Base-by-base conservation (phyloP, 2,329 filamentous ascomycete species). In the Aspergillus thermomutatus region DNA sequence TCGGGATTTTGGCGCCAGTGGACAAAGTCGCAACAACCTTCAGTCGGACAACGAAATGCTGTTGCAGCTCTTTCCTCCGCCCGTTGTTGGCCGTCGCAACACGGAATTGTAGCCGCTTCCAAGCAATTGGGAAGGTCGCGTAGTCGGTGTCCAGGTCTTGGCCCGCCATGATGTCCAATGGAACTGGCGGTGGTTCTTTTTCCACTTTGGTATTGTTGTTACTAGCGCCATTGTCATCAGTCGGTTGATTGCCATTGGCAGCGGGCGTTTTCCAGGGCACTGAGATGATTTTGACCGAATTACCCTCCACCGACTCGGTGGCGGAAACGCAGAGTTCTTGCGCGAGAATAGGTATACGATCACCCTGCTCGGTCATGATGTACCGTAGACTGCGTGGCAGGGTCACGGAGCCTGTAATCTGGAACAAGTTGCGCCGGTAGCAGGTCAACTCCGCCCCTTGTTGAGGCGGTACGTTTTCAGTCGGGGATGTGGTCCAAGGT, bases 201-300 rank as follows among this genome's bases (percentile, higher is more conserved):
- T 97, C 93, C 0, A 80, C 77, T 70, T 87, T 88, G 61, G 86
- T 83, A 1, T 57, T 56, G 37, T 64, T 86, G 80, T 43, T 68
- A 45, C 52, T 63, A 52, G 31, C 72, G 68, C 52, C 59, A 52
- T 50, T 61, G 7, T 31, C 50, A 25, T 71, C 68, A 26, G 70
- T 67, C 10, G 79, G 79, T 1, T 78, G 79, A 60, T 88, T 84
- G 59, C 76, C 81, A 57, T 87, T 80, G 61, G 90, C 90, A 27
- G 89, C 90, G 1, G 92, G 92, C 1, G 92, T 97, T 79, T 97
- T 97, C 93, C 93, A 97, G 1, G 93, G 93, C 58, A 97, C 96
- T 7, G 94, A 94, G 61, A 97, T 97, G 60, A 97, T 87, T 66
- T 95, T 93, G 46, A 97, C 91, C 0, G 90, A 79, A 66, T 96